Conservation (phyloP, 768 basidiomycete genomes). For the Phaeolepiota aurea region DNA sequence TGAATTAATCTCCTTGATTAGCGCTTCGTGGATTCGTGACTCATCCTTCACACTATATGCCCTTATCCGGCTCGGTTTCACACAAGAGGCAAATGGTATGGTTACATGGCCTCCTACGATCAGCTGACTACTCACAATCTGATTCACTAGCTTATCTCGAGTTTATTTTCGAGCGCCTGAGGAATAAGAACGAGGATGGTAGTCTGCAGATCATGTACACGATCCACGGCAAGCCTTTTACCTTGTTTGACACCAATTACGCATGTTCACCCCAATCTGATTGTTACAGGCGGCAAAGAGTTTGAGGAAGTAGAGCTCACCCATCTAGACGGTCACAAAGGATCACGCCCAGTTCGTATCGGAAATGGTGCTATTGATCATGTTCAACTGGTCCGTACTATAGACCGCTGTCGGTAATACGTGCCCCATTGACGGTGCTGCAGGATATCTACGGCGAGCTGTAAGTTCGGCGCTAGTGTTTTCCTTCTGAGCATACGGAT, state of each 20-base stretch:
- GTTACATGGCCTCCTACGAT: neutral
- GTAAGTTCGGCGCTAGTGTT: slow-evolving; percentile 41
- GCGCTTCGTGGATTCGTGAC: slow-evolving; percentile 91
- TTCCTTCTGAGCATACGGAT: neutral
- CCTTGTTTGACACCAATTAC: neutral
- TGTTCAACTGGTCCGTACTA: slow-evolving; percentile 62
- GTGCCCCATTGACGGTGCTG: neutral
- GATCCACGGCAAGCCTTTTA: slow-evolving; percentile 55
- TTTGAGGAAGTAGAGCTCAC: slow-evolving; percentile 76
- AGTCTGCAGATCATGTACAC: slow-evolving; percentile 97
- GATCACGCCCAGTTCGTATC: slow-evolving; percentile 79
- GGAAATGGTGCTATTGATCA: slow-evolving; percentile 97
- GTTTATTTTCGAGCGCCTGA: slow-evolving; percentile 79
- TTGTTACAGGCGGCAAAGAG: slow-evolving; percentile 55
- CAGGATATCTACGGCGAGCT: slow-evolving; percentile 97
- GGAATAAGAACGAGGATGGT: slow-evolving; percentile 82
- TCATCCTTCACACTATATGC: slow-evolving; percentile 95
- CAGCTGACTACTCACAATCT: too few species aligned
- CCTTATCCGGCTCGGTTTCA: slow-evolving; percentile 88
- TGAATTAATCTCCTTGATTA: slow-evolving; percentile 13
- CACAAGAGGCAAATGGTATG: slow-evolving; percentile 83
- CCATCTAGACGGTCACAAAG: slow-evolving; percentile 87
- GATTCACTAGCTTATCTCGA: slow-evolving; percentile 89
- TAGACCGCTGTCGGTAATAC: slow-evolving; percentile 8
- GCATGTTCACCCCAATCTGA: neutral